Evolutionary conservation across 345 rosid genomes (phyloP).

Genomic region (Carallia pectinifolia): DNA sequence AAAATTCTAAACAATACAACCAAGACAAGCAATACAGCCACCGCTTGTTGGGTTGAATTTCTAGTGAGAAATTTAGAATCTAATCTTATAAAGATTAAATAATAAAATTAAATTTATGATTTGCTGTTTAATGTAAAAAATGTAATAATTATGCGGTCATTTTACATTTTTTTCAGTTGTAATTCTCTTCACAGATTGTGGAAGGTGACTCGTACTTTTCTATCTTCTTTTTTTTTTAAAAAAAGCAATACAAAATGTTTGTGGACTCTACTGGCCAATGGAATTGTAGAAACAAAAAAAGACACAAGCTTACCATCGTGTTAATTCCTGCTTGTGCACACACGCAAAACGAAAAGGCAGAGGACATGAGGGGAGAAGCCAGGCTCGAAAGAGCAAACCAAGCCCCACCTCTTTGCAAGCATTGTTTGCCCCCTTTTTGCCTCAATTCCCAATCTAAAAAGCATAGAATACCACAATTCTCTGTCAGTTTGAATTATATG

Average conservation of each 20-base stretch:
- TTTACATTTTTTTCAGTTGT: too few relatives aligned
- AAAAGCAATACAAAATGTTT: background rate
- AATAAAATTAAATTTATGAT: too few relatives aligned
- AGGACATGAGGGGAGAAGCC: conserved; percentile 51
- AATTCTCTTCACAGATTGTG: too few relatives aligned
- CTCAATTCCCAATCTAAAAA: background rate
- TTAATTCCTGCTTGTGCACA: conserved; percentile 7
- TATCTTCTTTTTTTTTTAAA: too few relatives aligned
- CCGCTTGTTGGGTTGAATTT: too few relatives aligned
- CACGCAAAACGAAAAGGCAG: conserved; percentile 23
- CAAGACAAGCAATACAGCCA: background rate
- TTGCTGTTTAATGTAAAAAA: too few relatives aligned
- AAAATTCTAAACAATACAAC: too few relatives aligned
- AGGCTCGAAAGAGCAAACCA: conserved; percentile 37
- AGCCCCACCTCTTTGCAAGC: conserved; percentile 7
- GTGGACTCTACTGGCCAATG: background rate
- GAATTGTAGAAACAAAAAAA: background rate
- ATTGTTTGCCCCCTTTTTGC: conserved; percentile 1
- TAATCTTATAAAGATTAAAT: too few relatives aligned
- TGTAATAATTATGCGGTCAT: too few relatives aligned
- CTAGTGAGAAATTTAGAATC: too few relatives aligned
- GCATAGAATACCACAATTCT: background rate
- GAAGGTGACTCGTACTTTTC: too few relatives aligned
- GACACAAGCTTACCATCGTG: conserved; percentile 3
- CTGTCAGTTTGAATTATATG: background rate